phyloP scores from a whole-genome alignment of 768 basidiomycete species.

The Amanita thiersii region DNA sequence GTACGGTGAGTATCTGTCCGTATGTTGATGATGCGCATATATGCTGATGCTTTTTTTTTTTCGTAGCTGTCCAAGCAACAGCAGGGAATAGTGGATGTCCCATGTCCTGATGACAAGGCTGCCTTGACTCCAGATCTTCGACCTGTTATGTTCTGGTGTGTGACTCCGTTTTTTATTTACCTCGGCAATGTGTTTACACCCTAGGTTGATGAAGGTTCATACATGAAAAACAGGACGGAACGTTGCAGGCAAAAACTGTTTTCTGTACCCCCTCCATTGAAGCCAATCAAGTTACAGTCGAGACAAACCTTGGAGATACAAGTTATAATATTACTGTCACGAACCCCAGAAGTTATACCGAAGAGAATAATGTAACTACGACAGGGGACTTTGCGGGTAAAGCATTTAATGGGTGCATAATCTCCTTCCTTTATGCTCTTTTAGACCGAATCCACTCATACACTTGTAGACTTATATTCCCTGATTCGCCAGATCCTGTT shows the following conservation, averaged over 20 bases:
- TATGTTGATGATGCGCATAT: background rate
- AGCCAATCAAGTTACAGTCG: conserved; percentile 32
- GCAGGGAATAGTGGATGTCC: conserved; percentile 36
- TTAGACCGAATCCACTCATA: conserved; percentile 1
- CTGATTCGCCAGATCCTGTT: conserved; percentile 30
- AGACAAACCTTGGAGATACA: conserved; percentile 35
- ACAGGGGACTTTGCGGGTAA: conserved; percentile 31
- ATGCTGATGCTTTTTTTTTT: background rate
- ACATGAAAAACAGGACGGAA: conserved; percentile 16
- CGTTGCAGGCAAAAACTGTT: conserved; percentile 36
- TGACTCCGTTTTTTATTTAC: background rate
- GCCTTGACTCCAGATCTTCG: conserved; percentile 24
- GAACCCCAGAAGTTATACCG: conserved; percentile 17
- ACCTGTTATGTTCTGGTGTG: conserved; percentile 65
- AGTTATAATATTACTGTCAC: conserved; percentile 31
- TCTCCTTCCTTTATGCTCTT: background rate
- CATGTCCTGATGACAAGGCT: conserved; percentile 26
- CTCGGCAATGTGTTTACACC: background rate
- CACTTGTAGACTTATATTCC: conserved; percentile 35
- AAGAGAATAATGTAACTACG: conserved; percentile 46
- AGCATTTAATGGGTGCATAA: conserved; percentile 51
- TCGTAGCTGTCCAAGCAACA: conserved; percentile 31
- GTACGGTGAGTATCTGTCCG: background rate
- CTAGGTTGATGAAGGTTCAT: conserved; percentile 31
- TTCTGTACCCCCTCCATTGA: conserved; percentile 51